Evolutionary conservation across 176 grass and related monocot genomes (phyloP).

Genomic region (Pharus latifolius): DNA sequence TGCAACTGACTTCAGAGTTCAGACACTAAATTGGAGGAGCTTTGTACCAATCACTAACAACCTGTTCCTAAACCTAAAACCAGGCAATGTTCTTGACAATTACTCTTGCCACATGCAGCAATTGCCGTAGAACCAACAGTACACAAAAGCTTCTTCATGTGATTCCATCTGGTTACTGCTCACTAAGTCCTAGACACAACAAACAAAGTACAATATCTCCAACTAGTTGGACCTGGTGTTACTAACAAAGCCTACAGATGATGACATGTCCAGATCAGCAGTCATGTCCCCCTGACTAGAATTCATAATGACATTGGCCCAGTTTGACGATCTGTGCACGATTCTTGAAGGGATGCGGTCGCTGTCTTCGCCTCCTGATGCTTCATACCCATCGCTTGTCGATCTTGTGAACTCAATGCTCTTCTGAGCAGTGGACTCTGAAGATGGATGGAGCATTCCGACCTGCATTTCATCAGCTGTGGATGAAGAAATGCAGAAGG

Average conservation of each 20-base stretch:
- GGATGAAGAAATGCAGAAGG: conserved; percentile 62
- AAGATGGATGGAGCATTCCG: not conserved
- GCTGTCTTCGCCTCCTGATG: conserved; percentile 92
- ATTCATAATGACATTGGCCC: conserved; percentile 39
- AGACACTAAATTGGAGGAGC: not conserved
- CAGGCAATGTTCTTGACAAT: not conserved
- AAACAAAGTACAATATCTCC: not conserved
- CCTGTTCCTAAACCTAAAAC: not conserved
- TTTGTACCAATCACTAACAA: not conserved
- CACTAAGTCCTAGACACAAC: no score
- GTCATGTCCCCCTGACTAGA: conserved; percentile 8
- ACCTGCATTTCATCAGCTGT: conserved; percentile 57
- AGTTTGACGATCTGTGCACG: conserved; percentile 80
- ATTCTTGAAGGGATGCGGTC: conserved; percentile 89
- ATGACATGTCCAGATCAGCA: conserved; percentile 18
- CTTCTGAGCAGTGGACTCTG: conserved; percentile 10
- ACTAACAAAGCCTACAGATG: conserved; percentile 15
- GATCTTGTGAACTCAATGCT: conserved; percentile 66
- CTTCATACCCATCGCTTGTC: conserved; percentile 82
- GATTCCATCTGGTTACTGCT: not conserved
- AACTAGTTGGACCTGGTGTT: not conserved
- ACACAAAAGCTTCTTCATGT: not conserved
- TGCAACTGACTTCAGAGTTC: not conserved
- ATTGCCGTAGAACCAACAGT: not conserved
- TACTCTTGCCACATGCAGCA: not conserved